Percentiles rank a stretch among this genome's conserved stretches.
Conservation (phyloP, 441 rosid species). For the Gossypium schwendimanii region DNA sequence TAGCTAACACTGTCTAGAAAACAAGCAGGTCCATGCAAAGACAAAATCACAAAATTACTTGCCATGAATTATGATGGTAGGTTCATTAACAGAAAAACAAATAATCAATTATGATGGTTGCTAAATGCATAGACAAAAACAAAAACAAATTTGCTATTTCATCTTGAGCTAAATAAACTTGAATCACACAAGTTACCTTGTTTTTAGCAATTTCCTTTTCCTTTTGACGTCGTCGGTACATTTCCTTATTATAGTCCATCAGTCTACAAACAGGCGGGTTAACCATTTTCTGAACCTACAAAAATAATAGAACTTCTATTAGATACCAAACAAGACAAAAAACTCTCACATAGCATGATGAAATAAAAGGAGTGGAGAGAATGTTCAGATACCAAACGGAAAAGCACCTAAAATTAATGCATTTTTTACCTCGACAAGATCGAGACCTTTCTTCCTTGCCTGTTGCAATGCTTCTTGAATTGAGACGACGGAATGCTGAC, state of each 20-base stretch:
- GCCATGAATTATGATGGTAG: background rate
- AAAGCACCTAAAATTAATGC: background rate
- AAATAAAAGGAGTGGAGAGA: background rate
- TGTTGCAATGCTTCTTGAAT: slow-evolving; percentile 35
- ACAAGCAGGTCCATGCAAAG: background rate
- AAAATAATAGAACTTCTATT: background rate
- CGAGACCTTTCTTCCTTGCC: slow-evolving; percentile 38
- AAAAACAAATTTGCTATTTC: background rate
- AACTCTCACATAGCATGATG: background rate
- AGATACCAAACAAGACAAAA: background rate
- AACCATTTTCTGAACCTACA: slow-evolving; percentile 42
- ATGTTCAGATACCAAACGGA: background rate
- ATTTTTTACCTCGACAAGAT: slow-evolving; percentile 51
- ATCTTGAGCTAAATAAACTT: background rate
- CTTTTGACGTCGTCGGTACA: slow-evolving; percentile 24
- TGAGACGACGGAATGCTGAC: slow-evolving; percentile 32
- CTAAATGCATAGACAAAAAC: background rate
- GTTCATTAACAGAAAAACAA: background rate
- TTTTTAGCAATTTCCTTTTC: slow-evolving; percentile 53
- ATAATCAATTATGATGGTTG: background rate
- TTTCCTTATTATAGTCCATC: slow-evolving; percentile 45
- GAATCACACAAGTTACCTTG: slow-evolving; percentile 33
- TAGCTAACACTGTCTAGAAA: background rate
- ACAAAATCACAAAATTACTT: background rate
- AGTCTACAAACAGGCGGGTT: slow-evolving; percentile 65